Evolutionary conservation across 345 rosid species (phyloP).

Genomic region (Euphorbia peplus): DNA sequence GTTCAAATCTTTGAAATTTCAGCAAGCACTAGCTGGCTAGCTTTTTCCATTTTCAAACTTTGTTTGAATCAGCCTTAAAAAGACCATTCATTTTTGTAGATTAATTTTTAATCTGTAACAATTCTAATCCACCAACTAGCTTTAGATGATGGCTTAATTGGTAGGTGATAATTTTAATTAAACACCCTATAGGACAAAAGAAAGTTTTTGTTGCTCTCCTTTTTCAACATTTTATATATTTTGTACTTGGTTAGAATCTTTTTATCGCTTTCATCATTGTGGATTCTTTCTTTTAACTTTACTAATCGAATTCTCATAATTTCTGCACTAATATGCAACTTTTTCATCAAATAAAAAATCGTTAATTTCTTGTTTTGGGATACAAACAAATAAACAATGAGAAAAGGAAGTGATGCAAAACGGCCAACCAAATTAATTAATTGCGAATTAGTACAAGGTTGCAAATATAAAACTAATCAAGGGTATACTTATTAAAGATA

Average conservation of each 20-base stretch:
- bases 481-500: too few relatives aligned
- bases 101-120: neutral
- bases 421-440: neutral
- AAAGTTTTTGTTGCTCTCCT: neutral
- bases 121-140: slow-evolving; percentile 8
- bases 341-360: neutral
- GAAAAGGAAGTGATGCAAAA: neutral
- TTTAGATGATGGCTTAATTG: neutral
- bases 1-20: neutral
- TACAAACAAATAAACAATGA: neutral
- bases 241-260: neutral
- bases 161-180: neutral
- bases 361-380: neutral
- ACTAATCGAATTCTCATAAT: neutral
- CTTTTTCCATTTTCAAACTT: neutral
- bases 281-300: neutral
- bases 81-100: neutral
- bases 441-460: neutral
- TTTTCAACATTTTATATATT: neutral
- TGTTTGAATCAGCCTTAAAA: neutral
- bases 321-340: neutral
- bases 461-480: too few relatives aligned
- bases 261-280: slow-evolving; percentile 4
- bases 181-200: neutral
- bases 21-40: neutral